phyloP scores from a whole-genome alignment of 139 green algal species.

The Micromonas commoda region DNA sequence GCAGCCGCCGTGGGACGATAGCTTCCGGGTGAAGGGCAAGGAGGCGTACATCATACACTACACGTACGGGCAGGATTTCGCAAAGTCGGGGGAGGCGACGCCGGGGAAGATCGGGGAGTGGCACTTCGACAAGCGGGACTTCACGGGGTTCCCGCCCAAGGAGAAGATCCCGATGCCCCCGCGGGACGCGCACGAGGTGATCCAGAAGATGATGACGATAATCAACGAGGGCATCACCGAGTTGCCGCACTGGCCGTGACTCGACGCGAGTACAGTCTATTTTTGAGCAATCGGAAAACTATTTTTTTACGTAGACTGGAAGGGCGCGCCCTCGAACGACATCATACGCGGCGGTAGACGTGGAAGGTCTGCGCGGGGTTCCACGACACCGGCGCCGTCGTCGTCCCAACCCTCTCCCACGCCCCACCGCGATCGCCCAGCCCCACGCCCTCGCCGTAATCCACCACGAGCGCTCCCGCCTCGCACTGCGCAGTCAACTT shows the following conservation, averaged over 20 bases:
- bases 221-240: conserved; percentile 39
- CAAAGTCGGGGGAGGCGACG: conserved; percentile 35
- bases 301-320: too few relatives aligned
- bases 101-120: conserved; percentile 73
- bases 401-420: not conserved
- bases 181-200: conserved; percentile 33
- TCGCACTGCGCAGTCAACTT: not conserved
- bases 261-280: too few relatives aligned
- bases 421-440: not conserved
- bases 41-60: conserved; percentile 77
- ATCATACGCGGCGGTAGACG: too few relatives aligned
- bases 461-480: not conserved
- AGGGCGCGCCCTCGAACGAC: too few relatives aligned
- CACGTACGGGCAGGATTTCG: conserved; percentile 94
- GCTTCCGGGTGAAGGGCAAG: not conserved
- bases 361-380: not conserved
- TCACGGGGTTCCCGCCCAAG: conserved; percentile 41
- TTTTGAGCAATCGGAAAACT: too few relatives aligned
- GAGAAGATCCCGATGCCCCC: conserved; percentile 46
- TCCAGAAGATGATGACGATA: conserved; percentile 37
- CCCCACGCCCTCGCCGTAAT: not conserved
- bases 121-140: conserved; percentile 91
- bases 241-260: not conserved
- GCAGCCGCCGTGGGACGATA: conserved; percentile 85
- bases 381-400: not conserved